Evolutionary conservation across 2,329 filamentous ascomycete species (phyloP), one percentile per base, ranked within the genome.

Genomic region (Simplicillium sp.): DNA sequence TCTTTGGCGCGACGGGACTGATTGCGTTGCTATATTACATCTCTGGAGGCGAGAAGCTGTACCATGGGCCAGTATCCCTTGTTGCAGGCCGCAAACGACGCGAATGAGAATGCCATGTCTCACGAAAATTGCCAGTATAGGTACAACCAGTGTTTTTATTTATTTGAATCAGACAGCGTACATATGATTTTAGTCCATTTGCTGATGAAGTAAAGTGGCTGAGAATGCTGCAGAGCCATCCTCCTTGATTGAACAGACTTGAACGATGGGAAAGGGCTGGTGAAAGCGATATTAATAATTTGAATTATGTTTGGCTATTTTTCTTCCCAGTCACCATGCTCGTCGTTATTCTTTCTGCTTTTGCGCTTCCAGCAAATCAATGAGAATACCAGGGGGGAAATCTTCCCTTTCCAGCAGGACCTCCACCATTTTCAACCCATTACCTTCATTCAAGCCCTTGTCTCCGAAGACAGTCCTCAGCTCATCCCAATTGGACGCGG

Each of bases 401-500:
- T 61, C 58, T 34, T 60, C 58, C 5, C 53, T 48, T 4, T 54
- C 57, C 45, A 60, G 46, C 7, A 57, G 44, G 4, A 62, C 46
- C 38, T 62, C 58, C 0, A 61, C 51, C 53, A 62, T 58, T 36
- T 52, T 53, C 15, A 62, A 38, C 0, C 53, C 57, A n/a, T 46
- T 42, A 0, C 44, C 50, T 9, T 50, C 39, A 2, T 81, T 57
- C 58, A 92, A 89, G 29, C 75, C 65, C 37, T 74, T 55, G 46
- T 89, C 68, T 2, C 62, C 65, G 45, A 92, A 75, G 16, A 92
- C 64, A 32, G 69, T 59, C 46, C 83, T 73, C 29, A 89, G 62
- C 55, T 88, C 77, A 20, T 75, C 67, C 63, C 80, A 81, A 14
- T 79, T 87, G 64, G 77, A 82, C 50, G 87, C 70, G 36, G 75